Conservation (phyloP, 306 rosid genomes). For the Quercus bicolor region DNA sequence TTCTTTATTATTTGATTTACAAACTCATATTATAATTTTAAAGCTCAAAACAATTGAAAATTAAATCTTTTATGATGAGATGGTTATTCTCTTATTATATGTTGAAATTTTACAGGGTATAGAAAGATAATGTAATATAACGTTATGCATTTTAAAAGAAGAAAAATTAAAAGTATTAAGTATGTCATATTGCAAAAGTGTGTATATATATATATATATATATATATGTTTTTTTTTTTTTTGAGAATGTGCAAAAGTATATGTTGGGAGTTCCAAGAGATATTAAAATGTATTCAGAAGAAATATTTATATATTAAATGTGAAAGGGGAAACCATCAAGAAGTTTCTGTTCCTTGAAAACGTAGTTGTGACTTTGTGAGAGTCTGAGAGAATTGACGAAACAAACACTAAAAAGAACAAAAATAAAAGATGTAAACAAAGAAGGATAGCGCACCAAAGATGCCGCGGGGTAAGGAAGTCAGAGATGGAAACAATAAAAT, state of each 20-base stretch:
- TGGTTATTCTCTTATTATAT: no score
- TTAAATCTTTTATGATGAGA: no score
- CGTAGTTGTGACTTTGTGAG: not conserved
- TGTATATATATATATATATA: no score
- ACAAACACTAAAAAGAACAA: not conserved
- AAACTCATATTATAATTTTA: no score
- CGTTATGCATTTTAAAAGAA: no score
- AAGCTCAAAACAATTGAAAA: no score
- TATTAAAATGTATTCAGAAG: not conserved
- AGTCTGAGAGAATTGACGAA: not conserved
- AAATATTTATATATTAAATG: not conserved
- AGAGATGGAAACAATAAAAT: not conserved
- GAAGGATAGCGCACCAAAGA: constrained; percentile 8
- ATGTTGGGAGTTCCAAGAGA: not conserved
- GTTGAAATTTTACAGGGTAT: no score
- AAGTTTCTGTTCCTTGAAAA: constrained; percentile 25
- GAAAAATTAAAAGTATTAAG: not conserved
- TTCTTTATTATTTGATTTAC: no score
- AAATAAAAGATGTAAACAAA: not conserved
- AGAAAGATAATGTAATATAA: no score
- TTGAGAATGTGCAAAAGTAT: not conserved
- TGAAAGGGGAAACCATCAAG: constrained; percentile 21
- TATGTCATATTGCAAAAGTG: not conserved
- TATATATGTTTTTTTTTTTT: no score
- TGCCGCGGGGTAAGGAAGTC: constrained; percentile 26